phyloP scores from a whole-genome alignment of 2,329 filamentous ascomycete genomes.

The Amauroascus verrucosus region DNA sequence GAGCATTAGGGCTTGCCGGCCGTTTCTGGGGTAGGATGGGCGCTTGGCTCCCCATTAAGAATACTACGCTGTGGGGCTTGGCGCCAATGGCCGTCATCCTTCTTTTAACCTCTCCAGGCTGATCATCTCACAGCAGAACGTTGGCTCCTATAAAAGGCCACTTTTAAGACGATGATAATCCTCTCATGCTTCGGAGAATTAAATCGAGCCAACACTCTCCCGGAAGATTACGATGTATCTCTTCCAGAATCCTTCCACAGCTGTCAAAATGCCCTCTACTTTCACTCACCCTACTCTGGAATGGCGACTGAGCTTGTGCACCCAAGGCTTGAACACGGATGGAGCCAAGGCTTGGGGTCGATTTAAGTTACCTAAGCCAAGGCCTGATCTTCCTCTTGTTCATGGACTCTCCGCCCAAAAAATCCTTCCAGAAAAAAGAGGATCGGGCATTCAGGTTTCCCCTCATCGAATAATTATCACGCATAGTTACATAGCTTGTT shows the following conservation, averaged over 20 bases:
- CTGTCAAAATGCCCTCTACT: no score
- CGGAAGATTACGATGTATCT: not conserved
- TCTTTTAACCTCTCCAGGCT: not conserved
- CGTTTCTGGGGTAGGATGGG: not conserved
- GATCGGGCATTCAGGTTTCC: not conserved
- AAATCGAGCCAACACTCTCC: not conserved
- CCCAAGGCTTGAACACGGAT: not conserved
- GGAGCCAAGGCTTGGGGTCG: not conserved
- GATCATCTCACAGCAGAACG: not conserved
- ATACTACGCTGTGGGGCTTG: conserved; percentile 1
- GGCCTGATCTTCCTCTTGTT: not conserved
- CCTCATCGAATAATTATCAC: no score
- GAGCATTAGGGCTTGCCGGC: no score
- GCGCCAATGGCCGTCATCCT: not conserved
- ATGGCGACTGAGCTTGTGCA: no score
- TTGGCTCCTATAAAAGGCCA: no score
- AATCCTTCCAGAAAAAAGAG: conserved; percentile 3
- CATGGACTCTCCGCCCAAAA: not conserved
- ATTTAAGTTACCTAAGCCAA: not conserved
- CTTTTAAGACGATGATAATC: not conserved
- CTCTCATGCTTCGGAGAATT: not conserved
- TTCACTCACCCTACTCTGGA: no score
- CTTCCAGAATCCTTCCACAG: not conserved
- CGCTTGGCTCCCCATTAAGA: not conserved
- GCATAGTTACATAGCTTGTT: no score